Evolutionary conservation across 2,329 filamentous ascomycete genomes (phyloP), one percentile per base, ranked within the genome.

Genomic region (Colletotrichum sp.): DNA sequence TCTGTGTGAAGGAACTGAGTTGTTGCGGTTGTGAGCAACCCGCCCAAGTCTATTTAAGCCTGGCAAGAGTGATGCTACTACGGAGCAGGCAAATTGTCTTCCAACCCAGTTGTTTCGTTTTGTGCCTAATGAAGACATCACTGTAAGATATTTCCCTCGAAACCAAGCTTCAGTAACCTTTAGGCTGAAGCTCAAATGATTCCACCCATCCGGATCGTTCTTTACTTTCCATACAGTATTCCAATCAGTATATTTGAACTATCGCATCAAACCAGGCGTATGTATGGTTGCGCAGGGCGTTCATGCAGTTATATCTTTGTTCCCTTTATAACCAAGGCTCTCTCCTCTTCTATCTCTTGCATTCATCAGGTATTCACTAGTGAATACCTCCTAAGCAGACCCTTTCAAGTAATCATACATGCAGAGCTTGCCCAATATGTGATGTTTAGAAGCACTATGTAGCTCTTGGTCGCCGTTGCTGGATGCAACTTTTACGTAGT

Each of bases 261-360:
- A 0, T 48, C 10, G 10, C 43, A 48, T 13, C n/a, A 48, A 2
- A 22, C 4, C 13, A 48, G n/a, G 43, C n/a, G 1, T 13, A n/a
- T 4, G 1, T 13, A n/a, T 4, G 43, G 10, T 10, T 22, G 43
- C 9, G 43, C n/a, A 48, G 43, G 6, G 6, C 3, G n/a, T 22
- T 48, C 3, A 0, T 22, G 6, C 8, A 48, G 22, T 48, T 8
- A 13, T 3, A 10, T 48, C 9, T 6, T 48, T 22, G 43, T 22
- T 48, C 43, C n/a, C 43, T 48, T 3, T 0, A 8, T 2, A n/a
- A 0, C 4, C n/a, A 48, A 10, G n/a, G 1, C n/a, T 22, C n/a
- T 48, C 8, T 4, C 43, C 6, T 7, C 32, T 12, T 34, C 3
- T 48, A 4, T 48, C 43, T 8, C 43, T 1, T 22, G n/a, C 43